Evolutionary conservation across 2,329 filamentous ascomycete genomes (phyloP).

Genomic region (Metarhizium brunneum): DNA sequence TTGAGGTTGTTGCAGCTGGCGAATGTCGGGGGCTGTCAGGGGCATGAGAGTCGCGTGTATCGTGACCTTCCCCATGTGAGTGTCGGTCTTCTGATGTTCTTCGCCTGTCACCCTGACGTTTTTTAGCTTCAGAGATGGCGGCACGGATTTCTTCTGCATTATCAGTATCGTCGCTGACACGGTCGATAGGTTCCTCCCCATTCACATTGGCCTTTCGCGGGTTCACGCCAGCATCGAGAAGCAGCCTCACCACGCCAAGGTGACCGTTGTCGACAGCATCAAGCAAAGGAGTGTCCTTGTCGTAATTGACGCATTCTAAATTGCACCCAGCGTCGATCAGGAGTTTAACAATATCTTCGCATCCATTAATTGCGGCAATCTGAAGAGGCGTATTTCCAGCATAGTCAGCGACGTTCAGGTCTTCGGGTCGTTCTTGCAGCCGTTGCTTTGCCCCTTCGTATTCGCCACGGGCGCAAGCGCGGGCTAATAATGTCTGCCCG

Average conservation of each 20-base stretch:
- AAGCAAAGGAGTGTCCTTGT: slow-evolving; percentile 86
- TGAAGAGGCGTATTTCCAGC: slow-evolving; percentile 95
- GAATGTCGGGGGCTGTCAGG: slow-evolving; percentile 51
- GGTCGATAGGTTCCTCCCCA: slow-evolving; percentile 83
- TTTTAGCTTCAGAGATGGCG: slow-evolving; percentile 51
- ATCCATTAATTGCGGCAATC: slow-evolving; percentile 82
- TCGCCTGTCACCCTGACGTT: slow-evolving; percentile 43
- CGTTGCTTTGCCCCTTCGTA: slow-evolving; percentile 68
- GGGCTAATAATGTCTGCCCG: slow-evolving; percentile 82
- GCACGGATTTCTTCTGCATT: slow-evolving; percentile 72
- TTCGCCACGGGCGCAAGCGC: slow-evolving; percentile 80
- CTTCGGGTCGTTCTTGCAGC: slow-evolving; percentile 70
- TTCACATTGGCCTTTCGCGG: slow-evolving; percentile 86
- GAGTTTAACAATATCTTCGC: slow-evolving; percentile 77
- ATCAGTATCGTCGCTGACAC: slow-evolving; percentile 65
- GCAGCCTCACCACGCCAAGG: slow-evolving; percentile 72
- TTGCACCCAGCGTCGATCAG: slow-evolving; percentile 78
- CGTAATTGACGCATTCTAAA: slow-evolving; percentile 67
- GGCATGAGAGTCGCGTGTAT: slow-evolving; percentile 42
- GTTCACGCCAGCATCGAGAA: slow-evolving; percentile 82
- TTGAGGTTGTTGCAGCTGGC: slow-evolving; percentile 30
- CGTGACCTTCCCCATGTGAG: slow-evolving; percentile 33
- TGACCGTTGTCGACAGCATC: slow-evolving; percentile 97
- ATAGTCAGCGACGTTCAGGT: slow-evolving; percentile 83
- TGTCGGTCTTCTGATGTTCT: slow-evolving; percentile 51